Conservation (phyloP, 192 early-diverging fungal species). For the Coemansia aciculifera region DNA sequence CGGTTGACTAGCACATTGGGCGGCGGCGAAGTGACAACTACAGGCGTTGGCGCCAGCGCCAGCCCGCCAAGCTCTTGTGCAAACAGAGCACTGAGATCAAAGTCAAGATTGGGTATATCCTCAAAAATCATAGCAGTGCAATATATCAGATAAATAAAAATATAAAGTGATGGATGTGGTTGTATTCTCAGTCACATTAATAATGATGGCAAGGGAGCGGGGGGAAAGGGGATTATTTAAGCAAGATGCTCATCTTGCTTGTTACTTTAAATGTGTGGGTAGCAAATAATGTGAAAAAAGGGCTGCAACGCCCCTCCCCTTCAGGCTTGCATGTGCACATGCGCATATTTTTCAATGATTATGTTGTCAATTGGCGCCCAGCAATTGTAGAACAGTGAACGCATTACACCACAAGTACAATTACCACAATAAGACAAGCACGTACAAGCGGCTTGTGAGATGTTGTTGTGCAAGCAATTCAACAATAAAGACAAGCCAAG, state of each 20-base stretch:
- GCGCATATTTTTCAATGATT: conserved; percentile 12
- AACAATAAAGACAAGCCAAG: conserved; percentile 8
- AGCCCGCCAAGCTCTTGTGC: conserved; percentile 39
- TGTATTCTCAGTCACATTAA: not conserved
- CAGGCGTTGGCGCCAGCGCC: conserved; percentile 33
- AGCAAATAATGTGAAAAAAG: not conserved
- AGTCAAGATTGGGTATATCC: conserved; percentile 27
- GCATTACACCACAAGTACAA: conserved; percentile 4
- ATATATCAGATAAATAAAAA: conserved; percentile 2
- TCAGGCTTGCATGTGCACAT: not conserved
- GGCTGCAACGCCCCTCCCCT: not conserved
- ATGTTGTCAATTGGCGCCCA: not conserved
- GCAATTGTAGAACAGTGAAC: conserved; percentile 12
- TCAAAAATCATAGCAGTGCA: conserved; percentile 24
- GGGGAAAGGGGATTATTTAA: not conserved
- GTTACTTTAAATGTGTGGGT: not conserved
- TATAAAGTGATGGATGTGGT: conserved; percentile 9
- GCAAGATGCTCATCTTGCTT: not conserved
- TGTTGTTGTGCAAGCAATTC: not conserved
- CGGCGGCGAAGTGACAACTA: conserved; percentile 21
- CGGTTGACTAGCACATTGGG: conserved; percentile 42
- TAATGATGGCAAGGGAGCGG: not conserved
- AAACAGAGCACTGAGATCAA: conserved; percentile 30
- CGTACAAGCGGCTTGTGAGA: not conserved
- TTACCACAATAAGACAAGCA: conserved; percentile 7